Base-by-base conservation (phyloP, 129 eudicot species). In the Logfia minima region DNA sequence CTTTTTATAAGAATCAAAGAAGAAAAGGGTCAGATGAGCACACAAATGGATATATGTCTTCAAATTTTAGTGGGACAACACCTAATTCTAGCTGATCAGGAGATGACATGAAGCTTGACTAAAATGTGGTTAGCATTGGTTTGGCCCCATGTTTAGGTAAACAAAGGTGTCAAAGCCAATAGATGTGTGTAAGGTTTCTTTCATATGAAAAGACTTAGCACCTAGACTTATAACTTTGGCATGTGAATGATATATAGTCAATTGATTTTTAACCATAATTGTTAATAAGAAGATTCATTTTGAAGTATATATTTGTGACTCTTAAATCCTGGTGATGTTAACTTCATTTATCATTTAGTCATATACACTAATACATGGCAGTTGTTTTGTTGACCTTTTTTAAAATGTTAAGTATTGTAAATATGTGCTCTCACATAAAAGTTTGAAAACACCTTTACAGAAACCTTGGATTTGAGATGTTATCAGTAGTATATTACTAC, bases 141-240 rank as follows among this genome's bases (percentile, higher is more conserved):
- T 68, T 75, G 80, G 84, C 1, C 80, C 84, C 84, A 59, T 68
- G 75, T 43, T 18, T 80, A 81, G 84, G 84, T 81, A 75, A 67
- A 81, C 80, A 59, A 68, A 74, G 68, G 79, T 80, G 71, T 74
- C 84, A 67, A 68, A 71, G 55, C 72, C 22, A 21, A 2, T 26
- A 11, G 7, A 68, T 56, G 18, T 17, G 82, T 41, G 64, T 70
- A 9, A 61, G 66, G 65, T 71, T 71, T 79, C 72, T 77, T 77
- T 77, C 70, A 56, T 58, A 37, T 14, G 31, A 68, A 55, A 23
- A 56, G 75, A 77, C 43, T 24, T 16, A 34, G 1, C 74, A 77
- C 72, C 37, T 64, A 75, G 8, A 45, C 3, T 18, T 48, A 64
- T 63, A 6, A 22, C 13, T 34, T 51, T 29, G 23, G 16, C 19